Evolutionary conservation across 2,329 filamentous ascomycete genomes (phyloP).

Genomic region (Pseudogymnoascus sp.): DNA sequence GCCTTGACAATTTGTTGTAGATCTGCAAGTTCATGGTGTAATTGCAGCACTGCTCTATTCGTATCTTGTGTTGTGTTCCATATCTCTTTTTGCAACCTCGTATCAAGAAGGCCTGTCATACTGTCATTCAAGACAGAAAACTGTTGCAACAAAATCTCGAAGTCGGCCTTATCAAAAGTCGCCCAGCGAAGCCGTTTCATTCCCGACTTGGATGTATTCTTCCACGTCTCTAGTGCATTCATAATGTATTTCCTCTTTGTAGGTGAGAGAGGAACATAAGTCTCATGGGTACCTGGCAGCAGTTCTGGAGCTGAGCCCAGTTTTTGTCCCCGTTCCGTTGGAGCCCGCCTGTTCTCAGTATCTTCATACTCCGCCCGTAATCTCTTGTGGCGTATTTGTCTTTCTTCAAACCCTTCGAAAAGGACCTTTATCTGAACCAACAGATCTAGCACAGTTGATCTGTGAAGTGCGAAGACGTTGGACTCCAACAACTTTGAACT

Average conservation of each 20-base stretch:
- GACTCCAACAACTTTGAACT: constrained; percentile 36
- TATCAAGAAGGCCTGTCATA: constrained; percentile 40
- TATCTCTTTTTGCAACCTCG: constrained; percentile 39
- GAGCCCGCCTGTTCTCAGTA: constrained; percentile 10
- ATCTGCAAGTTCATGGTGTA: constrained; percentile 39
- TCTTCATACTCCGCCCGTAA: constrained; percentile 30
- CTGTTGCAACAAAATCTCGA: constrained; percentile 36
- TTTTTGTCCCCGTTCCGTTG: background rate
- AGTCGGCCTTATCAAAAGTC: constrained; percentile 38
- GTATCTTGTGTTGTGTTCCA: constrained; percentile 40
- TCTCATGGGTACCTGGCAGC: constrained; percentile 29
- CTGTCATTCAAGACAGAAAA: constrained; percentile 39
- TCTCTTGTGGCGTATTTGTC: constrained; percentile 33
- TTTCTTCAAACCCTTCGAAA: constrained; percentile 38
- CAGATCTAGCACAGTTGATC: constrained; percentile 40
- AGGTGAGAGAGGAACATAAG: constrained; percentile 33
- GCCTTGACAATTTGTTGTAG: constrained; percentile 38
- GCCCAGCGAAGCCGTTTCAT: constrained; percentile 34
- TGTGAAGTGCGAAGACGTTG: constrained; percentile 40
- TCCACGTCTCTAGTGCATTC: constrained; percentile 34
- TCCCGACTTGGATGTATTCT: constrained; percentile 28
- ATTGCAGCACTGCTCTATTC: constrained; percentile 37
- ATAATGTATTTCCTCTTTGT: constrained; percentile 36
- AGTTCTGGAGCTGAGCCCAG: constrained; percentile 37
- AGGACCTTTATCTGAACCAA: constrained; percentile 39